phyloP scores from a whole-genome alignment of 441 rosid genomes.

The Dalechampia spathulata region DNA sequence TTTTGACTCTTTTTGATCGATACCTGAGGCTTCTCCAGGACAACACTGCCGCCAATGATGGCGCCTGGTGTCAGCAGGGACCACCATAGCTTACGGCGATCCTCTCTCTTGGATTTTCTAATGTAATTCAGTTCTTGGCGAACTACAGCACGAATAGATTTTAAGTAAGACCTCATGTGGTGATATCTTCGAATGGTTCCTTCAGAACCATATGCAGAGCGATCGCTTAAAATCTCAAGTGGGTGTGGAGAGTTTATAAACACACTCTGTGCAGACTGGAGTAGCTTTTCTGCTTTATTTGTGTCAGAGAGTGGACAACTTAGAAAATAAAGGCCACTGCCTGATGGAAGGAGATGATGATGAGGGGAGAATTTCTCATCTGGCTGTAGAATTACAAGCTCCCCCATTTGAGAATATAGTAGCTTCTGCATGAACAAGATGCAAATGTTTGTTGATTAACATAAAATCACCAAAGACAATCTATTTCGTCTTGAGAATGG shows the following conservation, averaged over 20 bases:
- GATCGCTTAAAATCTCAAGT: conserved; percentile 79
- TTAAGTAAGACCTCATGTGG: conserved; percentile 74
- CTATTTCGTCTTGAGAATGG: neutral
- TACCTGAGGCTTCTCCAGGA: conserved; percentile 25
- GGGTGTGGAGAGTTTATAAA: conserved; percentile 95
- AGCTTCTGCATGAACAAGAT: conserved; percentile 46
- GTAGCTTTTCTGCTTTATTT: conserved; percentile 45
- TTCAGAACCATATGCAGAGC: conserved; percentile 72
- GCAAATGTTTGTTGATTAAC: neutral
- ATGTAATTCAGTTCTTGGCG: conserved; percentile 63
- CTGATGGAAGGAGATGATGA: conserved; percentile 84
- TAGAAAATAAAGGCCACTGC: conserved; percentile 67
- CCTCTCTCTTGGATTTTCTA: conserved; percentile 52
- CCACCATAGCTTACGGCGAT: conserved; percentile 70
- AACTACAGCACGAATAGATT: conserved; percentile 52
- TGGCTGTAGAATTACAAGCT: conserved; percentile 86
- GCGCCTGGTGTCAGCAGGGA: conserved; percentile 34
- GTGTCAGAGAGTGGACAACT: conserved; percentile 31
- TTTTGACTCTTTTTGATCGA: conserved; percentile 22
- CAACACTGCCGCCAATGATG: conserved; percentile 13
- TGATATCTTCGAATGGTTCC: conserved; percentile 88
- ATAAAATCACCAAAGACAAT: neutral
- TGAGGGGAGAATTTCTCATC: conserved; percentile 84
- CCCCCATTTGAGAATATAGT: conserved; percentile 87
- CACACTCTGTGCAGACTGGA: conserved; percentile 49